Percentiles rank a stretch among this genome's conserved stretches.
These are phyloP conservation scores for Astraeus odoratus DNA, from an alignment of 768 basidiomycete species.

Conservation along the genomic window DNA sequence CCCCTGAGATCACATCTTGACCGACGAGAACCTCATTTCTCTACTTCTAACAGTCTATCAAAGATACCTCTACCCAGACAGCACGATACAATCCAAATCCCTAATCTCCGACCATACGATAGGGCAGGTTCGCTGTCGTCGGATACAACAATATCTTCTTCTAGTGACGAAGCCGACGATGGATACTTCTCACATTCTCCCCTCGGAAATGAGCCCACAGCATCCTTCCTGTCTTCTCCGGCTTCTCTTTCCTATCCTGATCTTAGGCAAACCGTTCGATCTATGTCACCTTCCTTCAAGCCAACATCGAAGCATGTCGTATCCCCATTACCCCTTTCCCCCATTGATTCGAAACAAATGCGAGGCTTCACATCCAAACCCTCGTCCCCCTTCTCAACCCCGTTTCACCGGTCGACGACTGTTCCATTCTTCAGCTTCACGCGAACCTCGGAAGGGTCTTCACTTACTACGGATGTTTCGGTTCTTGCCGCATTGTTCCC, in stretches of 20 bases:
- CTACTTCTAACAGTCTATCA: not conserved
- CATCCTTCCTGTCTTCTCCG: slow-evolving; percentile 27
- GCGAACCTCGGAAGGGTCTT: slow-evolving; percentile 68
- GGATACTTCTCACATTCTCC: slow-evolving; percentile 61
- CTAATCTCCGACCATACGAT: slow-evolving; percentile 17
- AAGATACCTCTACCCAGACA: slow-evolving; percentile 7
- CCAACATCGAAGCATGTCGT: slow-evolving; percentile 33
- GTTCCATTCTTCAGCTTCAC: slow-evolving; percentile 81
- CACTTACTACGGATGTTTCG: slow-evolving; percentile 64
- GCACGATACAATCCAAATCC: slow-evolving; percentile 10
- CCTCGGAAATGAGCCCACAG: slow-evolving; percentile 26
- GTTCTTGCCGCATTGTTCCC: slow-evolving; percentile 67
- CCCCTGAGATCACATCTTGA: slow-evolving; percentile 19
- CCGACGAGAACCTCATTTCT: slow-evolving; percentile 2
- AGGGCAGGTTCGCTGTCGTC: slow-evolving; percentile 19
- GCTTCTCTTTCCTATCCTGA: slow-evolving; percentile 41
- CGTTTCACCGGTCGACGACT: slow-evolving; percentile 5
- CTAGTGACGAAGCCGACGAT: slow-evolving; percentile 33
- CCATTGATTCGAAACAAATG: slow-evolving; percentile 14
- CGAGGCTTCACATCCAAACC: slow-evolving; percentile 5
- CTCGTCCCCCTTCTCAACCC: slow-evolving; percentile 1
- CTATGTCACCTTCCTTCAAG: slow-evolving; percentile 27
- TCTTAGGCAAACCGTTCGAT: slow-evolving; percentile 25
- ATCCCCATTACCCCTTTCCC: slow-evolving; percentile 27
- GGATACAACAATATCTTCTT: slow-evolving; percentile 19